Percentiles rank a stretch among this genome's conserved stretches.
These are phyloP conservation scores for Phyllosticta ampelicida DNA, from an alignment of 2,329 filamentous ascomycete species.

Conservation along the genomic window DNA sequence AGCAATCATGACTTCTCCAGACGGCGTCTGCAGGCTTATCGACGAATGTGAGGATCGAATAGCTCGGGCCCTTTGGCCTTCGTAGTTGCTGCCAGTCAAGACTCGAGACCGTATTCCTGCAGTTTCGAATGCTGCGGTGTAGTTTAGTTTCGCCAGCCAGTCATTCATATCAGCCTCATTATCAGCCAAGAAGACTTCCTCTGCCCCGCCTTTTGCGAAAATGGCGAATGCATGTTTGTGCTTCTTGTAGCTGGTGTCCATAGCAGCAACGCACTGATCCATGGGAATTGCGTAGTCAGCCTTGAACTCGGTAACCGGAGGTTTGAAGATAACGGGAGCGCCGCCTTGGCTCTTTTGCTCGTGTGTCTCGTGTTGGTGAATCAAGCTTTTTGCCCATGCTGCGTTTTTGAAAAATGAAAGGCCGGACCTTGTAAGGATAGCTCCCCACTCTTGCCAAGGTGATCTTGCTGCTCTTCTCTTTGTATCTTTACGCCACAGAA, in stretches of 20 bases:
- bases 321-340: slow-evolving; percentile 77
- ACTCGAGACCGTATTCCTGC: slow-evolving; percentile 85
- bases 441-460: slow-evolving; percentile 98
- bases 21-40: slow-evolving; percentile 56
- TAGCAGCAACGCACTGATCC: slow-evolving; percentile 77
- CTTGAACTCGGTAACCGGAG: slow-evolving; percentile 83
- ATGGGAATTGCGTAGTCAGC: slow-evolving; percentile 90
- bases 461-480: slow-evolving; percentile 93
- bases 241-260: slow-evolving; percentile 80
- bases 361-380: slow-evolving; percentile 78
- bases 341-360: slow-evolving; percentile 65
- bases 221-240: slow-evolving; percentile 95
- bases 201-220: slow-evolving; percentile 65
- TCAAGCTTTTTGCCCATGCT: slow-evolving; percentile 80
- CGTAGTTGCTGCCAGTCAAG: slow-evolving; percentile 72
- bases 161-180: slow-evolving; percentile 89
- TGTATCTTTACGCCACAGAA: slow-evolving; percentile 85
- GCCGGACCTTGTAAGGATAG: slow-evolving; percentile 89
- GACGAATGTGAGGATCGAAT: slow-evolving; percentile 48
- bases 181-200: slow-evolving; percentile 86
- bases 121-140: slow-evolving; percentile 86
- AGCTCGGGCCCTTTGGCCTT: slow-evolving; percentile 64
- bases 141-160: slow-evolving; percentile 93
- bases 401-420: slow-evolving; percentile 95
- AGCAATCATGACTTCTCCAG: slow-evolving; percentile 62